Evolutionary conservation across 495 filamentous ascomycete species (phyloP), one percentile per base, ranked within the genome.

Genomic region (Penicillium malachiteum): DNA sequence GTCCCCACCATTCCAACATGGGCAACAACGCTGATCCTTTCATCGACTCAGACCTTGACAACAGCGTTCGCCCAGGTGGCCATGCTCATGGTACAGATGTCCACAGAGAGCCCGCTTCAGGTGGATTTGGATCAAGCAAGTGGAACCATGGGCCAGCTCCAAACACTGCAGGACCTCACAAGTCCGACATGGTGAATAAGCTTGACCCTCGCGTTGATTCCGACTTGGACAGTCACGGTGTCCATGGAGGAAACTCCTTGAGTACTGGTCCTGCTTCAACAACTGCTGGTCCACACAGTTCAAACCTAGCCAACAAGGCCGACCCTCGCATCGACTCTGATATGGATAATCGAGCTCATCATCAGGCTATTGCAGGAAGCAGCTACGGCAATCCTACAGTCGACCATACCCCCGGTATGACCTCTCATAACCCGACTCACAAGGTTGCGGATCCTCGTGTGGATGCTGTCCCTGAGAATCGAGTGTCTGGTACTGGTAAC

Each of bases 281-380:
- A n/a, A 55, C 12, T 17, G 32, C 62, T n/a, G 58, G 68, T 16
- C 70, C 73, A 8, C 72, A 78, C 50, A 54, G 58, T 10, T 71
- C 68, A n/a, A 73, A 72, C 35, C 3, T 73, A 3, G 66, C 63
- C 39, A 80, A 81, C 59, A 70, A 73, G 42, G 21, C 70, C 1
- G 81, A 84, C 54, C 80, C 83, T 39, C 70, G 72, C 31, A 71
- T 83, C 33, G 81, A 71, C n/a, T 67, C 67, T 6, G 75, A 75
- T 39, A 62, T 74, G 13, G 79, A 80, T 42, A 62, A 71, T 45
- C 66, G 72, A 16, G 62, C 60, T 17, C 57, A 56, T 46, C 49
- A 60, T 26, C 34, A 61, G 41, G 56, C 55, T 45, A 58, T 65
- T n/a, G 61, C 43, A 16, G 71, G 68, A 13, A 65, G 68, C 52